Conservation (phyloP, 148 eudicot genomes). For the Camellia granthamiana region DNA sequence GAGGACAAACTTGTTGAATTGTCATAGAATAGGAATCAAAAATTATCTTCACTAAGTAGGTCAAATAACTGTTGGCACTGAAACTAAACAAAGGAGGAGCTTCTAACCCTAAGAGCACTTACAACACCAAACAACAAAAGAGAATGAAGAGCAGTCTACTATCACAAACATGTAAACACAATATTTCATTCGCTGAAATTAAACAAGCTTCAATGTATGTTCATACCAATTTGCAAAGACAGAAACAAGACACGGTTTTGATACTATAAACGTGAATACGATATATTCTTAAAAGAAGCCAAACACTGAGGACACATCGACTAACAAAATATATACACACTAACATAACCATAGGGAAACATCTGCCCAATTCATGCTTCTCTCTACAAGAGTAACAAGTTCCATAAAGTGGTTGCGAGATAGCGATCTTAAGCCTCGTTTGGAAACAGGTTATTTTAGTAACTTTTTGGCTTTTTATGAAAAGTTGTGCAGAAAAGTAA, state of each 20-base stretch:
- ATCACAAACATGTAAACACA: neutral
- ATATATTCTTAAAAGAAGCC: neutral
- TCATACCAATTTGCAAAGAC: neutral
- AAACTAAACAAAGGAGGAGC: neutral
- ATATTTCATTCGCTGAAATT: neutral
- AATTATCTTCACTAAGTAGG: neutral
- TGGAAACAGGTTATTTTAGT: too few relatives aligned
- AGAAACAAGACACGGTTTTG: neutral
- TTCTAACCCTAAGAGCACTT: neutral
- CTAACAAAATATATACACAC: neutral
- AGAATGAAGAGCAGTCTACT: neutral
- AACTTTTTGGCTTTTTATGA: too few relatives aligned
- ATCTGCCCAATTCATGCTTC: too few relatives aligned
- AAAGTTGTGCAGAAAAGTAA: too few relatives aligned
- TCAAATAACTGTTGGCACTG: neutral
- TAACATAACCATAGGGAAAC: too few relatives aligned
- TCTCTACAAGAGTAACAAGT: too few relatives aligned
- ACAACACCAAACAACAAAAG: neutral
- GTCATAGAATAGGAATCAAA: neutral
- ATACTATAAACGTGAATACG: neutral
- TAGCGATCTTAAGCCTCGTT: too few relatives aligned
- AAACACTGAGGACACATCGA: neutral
- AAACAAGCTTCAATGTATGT: neutral
- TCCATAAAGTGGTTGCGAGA: too few relatives aligned
- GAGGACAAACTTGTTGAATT: conserved; percentile 6